Conservation (phyloP, 495 filamentous ascomycete genomes). For the Aspergillus conjunctus region DNA sequence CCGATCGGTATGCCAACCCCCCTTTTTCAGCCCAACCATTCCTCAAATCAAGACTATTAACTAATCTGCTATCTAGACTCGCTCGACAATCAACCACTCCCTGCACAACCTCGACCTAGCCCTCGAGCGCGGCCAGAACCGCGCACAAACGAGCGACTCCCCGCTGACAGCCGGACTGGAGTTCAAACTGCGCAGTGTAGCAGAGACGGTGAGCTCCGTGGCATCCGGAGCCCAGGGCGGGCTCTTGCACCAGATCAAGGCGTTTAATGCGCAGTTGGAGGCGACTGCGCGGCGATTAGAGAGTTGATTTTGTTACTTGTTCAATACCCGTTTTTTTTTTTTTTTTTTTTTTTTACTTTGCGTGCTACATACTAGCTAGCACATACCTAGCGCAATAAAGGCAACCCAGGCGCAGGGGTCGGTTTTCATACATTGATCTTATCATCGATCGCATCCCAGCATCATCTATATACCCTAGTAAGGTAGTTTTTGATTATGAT, state of each 20-base stretch:
- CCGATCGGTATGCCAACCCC: slow-evolving; percentile 35
- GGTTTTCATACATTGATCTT: too few species aligned
- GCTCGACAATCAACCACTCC: slow-evolving; percentile 49
- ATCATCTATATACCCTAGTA: too few species aligned
- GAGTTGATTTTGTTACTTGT: slow-evolving; percentile 18
- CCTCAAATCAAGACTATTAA: not conserved
- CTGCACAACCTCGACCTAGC: slow-evolving; percentile 49
- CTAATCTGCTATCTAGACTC: slow-evolving; percentile 33
- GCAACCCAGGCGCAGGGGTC: too few species aligned
- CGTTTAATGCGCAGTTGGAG: slow-evolving; percentile 51
- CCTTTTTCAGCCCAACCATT: not conserved
- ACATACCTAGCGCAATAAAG: too few species aligned
- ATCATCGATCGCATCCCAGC: too few species aligned
- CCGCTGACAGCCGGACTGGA: slow-evolving; percentile 42
- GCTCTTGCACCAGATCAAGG: slow-evolving; percentile 43
- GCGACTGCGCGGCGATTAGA: slow-evolving; percentile 37
- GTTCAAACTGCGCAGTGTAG: slow-evolving; percentile 45
- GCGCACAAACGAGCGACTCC: slow-evolving; percentile 25
- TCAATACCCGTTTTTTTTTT: not conserved
- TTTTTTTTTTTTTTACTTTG: not conserved
- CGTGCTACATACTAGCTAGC: slow-evolving; percentile 20
- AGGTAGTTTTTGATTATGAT: too few species aligned
- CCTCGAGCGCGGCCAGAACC: slow-evolving; percentile 46
- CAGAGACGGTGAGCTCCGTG: slow-evolving; percentile 44
- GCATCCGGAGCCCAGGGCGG: slow-evolving; percentile 45